Evolutionary conservation across 2,329 filamentous ascomycete genomes (phyloP).

Genomic region (Curvularia sp.): DNA sequence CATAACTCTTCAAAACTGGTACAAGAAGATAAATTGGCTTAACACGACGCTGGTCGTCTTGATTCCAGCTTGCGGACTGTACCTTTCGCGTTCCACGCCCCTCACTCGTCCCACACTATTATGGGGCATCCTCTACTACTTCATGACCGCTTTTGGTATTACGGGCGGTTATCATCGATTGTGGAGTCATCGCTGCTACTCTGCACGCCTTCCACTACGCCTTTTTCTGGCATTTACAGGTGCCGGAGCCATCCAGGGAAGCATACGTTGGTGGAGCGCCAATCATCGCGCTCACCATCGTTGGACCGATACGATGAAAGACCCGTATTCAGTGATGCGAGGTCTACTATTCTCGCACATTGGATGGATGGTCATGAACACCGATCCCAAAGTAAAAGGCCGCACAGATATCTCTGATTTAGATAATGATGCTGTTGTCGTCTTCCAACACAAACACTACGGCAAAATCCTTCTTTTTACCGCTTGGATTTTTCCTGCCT

Average conservation of each 20-base stretch:
- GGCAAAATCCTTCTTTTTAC: constrained; percentile 54
- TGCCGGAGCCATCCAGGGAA: constrained; percentile 58
- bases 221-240: constrained; percentile 57
- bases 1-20: constrained; percentile 69
- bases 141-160: constrained; percentile 75
- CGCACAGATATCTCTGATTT: constrained; percentile 60
- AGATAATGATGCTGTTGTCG: constrained; percentile 58
- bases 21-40: constrained; percentile 91
- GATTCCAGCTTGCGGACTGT: constrained; percentile 74
- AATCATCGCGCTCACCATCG: constrained; percentile 60
- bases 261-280: constrained; percentile 57
- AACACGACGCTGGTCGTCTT: constrained; percentile 81
- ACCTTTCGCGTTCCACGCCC: constrained; percentile 79
- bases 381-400: constrained; percentile 58
- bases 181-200: constrained; percentile 65
- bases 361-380: constrained; percentile 61
- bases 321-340: constrained; percentile 58
- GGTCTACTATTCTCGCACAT: constrained; percentile 58
- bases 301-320: constrained; percentile 60
- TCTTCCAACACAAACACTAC: constrained; percentile 58
- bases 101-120: constrained; percentile 73
- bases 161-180: constrained; percentile 71
- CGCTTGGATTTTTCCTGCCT: constrained; percentile 53
- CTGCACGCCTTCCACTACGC: constrained; percentile 53
- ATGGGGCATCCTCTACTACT: constrained; percentile 80